Conservation (phyloP, 2,329 filamentous ascomycete species). For the Microthyrium microscopicum region DNA sequence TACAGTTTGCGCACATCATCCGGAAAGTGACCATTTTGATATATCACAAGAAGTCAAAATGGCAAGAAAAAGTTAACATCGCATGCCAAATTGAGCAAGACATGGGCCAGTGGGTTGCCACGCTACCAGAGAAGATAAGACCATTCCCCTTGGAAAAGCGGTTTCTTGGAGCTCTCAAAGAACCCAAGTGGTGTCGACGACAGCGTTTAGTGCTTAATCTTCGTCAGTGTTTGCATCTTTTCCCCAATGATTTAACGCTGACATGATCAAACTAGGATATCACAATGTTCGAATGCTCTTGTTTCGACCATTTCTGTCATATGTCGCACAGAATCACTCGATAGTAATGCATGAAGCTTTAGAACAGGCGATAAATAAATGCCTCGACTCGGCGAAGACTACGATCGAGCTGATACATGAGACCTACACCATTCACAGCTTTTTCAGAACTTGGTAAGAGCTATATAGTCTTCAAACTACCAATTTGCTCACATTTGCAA, state of each 20-base stretch:
- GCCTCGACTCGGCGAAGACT: slow-evolving; percentile 21
- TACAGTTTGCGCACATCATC: slow-evolving; percentile 24
- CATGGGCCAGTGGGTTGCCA: slow-evolving; percentile 20
- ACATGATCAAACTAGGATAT: slow-evolving; percentile 15
- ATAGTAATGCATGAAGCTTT: slow-evolving; percentile 11
- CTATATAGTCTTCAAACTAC: too few relatives aligned
- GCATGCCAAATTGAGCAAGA: slow-evolving; percentile 21
- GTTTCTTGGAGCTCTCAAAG: slow-evolving; percentile 16
- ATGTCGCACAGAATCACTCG: slow-evolving; percentile 14
- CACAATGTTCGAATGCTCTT: slow-evolving; percentile 25
- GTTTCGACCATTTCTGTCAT: slow-evolving; percentile 21
- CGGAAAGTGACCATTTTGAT: slow-evolving; percentile 23
- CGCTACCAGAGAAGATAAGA: slow-evolving; percentile 17
- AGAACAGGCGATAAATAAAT: slow-evolving; percentile 19
- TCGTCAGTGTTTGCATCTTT: slow-evolving; percentile 14
- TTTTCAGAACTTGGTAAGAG: slow-evolving; percentile 26
- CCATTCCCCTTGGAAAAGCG: slow-evolving; percentile 13
- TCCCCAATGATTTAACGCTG: not conserved
- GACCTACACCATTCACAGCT: slow-evolving; percentile 22
- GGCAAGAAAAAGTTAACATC: slow-evolving; percentile 20
- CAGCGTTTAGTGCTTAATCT: slow-evolving; percentile 24
- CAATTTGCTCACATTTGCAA: slow-evolving; percentile 8
- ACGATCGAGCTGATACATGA: slow-evolving; percentile 24
- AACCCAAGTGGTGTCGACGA: slow-evolving; percentile 22
- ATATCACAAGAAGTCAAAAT: slow-evolving; percentile 19